Conservation (phyloP, 306 rosid species). For the Vicia villosa region DNA sequence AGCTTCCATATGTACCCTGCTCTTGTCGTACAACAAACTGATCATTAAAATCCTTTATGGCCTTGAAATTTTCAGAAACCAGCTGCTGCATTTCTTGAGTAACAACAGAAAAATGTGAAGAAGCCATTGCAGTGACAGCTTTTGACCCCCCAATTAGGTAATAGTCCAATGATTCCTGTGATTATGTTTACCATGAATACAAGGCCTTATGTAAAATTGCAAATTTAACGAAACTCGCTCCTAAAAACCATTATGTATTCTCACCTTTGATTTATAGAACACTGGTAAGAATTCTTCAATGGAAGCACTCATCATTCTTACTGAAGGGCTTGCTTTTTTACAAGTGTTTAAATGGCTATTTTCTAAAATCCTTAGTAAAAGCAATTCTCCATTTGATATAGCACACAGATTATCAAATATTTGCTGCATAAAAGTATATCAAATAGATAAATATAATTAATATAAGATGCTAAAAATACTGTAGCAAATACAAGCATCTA, state of each 20-base stretch:
- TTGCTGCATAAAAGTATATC: conserved; percentile 55
- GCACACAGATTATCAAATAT: conserved; percentile 69
- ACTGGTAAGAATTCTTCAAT: conserved; percentile 61
- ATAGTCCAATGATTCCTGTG: conserved; percentile 73
- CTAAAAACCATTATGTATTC: conserved; percentile 31
- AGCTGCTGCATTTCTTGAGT: conserved; percentile 64
- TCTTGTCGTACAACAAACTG: conserved; percentile 42
- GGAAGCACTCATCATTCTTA: conserved; percentile 49
- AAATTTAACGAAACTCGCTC: conserved; percentile 30
- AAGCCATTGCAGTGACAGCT: conserved; percentile 47
- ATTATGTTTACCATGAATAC: conserved; percentile 32
- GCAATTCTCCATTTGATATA: conserved; percentile 53
- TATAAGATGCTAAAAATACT: conserved; percentile 18
- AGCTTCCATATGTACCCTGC: conserved; percentile 49
- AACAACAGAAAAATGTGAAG: conserved; percentile 44
- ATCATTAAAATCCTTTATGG: conserved; percentile 50
- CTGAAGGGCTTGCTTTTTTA: conserved; percentile 52
- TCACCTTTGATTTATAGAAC: conserved; percentile 73
- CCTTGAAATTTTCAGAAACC: conserved; percentile 60
- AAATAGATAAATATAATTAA: background rate
- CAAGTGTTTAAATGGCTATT: conserved; percentile 64
- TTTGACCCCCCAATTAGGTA: conserved; percentile 58
- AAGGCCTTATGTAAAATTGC: conserved; percentile 5
- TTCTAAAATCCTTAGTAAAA: conserved; percentile 60
- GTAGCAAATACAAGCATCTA: conserved; percentile 18